Evolutionary conservation across 2,329 filamentous ascomycete species (phyloP).

Genomic region (Trichophyton rubrum): DNA sequence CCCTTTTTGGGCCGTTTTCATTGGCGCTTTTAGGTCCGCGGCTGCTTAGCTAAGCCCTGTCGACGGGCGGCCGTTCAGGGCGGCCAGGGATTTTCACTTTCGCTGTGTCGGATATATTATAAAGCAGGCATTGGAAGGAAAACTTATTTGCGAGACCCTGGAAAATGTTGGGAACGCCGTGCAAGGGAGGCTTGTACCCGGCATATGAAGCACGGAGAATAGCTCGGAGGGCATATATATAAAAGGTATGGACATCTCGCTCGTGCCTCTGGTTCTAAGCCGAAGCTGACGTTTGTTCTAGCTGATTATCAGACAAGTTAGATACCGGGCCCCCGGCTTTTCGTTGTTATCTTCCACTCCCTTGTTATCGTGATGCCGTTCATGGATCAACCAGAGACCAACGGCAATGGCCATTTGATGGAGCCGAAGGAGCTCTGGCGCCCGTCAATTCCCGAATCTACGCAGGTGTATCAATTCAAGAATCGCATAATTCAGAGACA

Average conservation of each 20-base stretch:
- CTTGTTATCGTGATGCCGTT: conserved; percentile 9
- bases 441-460: conserved; percentile 53
- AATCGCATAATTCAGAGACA: conserved; percentile 57
- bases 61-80: background rate
- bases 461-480: conserved; percentile 61
- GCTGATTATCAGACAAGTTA: no score
- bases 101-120: background rate
- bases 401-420: conserved; percentile 8
- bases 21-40: background rate
- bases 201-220: no score
- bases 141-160: background rate
- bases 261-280: no score
- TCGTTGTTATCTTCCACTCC: background rate
- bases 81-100: background rate
- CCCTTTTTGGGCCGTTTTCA: background rate
- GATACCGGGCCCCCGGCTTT: no score
- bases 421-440: conserved; percentile 51
- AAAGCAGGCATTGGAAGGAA: background rate
- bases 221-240: background rate
- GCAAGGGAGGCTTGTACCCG: background rate
- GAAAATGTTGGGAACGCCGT: background rate
- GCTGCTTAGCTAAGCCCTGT: background rate
- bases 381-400: conserved; percentile 7
- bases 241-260: background rate
- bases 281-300: no score